A percentile compares a stretch with the other conserved stretches of the same genome.
Evolutionary conservation across 2,329 filamentous ascomycete species (phyloP).

Genomic region (Penicillium sumatraense): DNA sequence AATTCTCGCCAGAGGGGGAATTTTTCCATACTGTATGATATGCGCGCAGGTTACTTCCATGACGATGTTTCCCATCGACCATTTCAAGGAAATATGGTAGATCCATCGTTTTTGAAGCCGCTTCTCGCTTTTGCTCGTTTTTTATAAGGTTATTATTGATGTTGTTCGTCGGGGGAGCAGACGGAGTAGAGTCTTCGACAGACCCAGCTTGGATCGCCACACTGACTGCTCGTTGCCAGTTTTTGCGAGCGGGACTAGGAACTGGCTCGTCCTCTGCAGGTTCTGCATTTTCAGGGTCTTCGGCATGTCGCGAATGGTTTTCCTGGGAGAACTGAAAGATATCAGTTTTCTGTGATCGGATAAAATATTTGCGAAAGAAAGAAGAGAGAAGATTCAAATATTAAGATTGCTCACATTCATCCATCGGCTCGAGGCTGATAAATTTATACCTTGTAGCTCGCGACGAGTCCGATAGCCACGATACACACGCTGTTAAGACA

Average conservation of each 20-base stretch:
- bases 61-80: constrained; percentile 84
- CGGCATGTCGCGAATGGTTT: background rate
- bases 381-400: background rate
- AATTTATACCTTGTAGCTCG: constrained; percentile 69
- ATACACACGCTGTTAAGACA: constrained; percentile 66
- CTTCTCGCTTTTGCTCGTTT: constrained; percentile 57
- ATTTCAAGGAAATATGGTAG: constrained; percentile 85
- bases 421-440: constrained; percentile 75
- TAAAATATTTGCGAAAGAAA: background rate
- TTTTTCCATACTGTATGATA: constrained; percentile 88
- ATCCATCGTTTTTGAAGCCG: constrained; percentile 78
- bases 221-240: constrained; percentile 75
- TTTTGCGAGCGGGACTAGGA: constrained; percentile 59
- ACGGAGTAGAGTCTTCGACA: constrained; percentile 42
- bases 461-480: constrained; percentile 75
- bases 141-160: constrained; percentile 43
- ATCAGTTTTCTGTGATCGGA: background rate
- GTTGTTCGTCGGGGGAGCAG: constrained; percentile 14
- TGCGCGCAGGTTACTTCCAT: constrained; percentile 77
- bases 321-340: background rate
- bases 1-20: constrained; percentile 78
- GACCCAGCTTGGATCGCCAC: constrained; percentile 77
- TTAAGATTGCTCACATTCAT: constrained; percentile 59
- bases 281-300: background rate
- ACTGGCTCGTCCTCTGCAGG: constrained; percentile 10